Evolutionary conservation across 169 alveolate genomes (phyloP), one percentile per base, ranked within the genome.

Genomic region (Perkinsus marinus): DNA sequence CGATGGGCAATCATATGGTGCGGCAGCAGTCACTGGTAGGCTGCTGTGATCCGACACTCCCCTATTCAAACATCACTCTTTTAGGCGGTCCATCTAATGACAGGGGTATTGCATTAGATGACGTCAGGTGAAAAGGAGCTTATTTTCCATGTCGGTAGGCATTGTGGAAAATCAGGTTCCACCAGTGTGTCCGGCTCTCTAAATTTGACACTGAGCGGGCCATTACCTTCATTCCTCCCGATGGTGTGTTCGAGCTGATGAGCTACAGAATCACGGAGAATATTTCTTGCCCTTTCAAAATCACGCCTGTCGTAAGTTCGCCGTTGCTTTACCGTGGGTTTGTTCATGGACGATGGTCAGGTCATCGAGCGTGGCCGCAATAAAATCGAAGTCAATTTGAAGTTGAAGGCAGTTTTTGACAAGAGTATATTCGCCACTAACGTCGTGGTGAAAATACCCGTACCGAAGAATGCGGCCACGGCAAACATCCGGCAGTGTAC

Each of bases 181-280:
- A 97, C 94, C 96, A 96, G 94, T 97, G 98, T 92, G 98, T 97
- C 0, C 95, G 97, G 69, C 94, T 98, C 89, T 95, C 97, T 19
- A 96, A 95, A 92, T 97, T 96, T 94, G 98, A 97, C 94, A 93
- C 95, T 90, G 99, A 98, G 90, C 94, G 98, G 91, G 96, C 98
- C 36, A 97, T 98, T 57, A 96, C 99, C 26, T 98, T 98, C 92
- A 95, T 96, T 46, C 99, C 99, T 7, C 99, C 99, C 43, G 99
- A 98, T 94, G 98, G 98, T 30, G 94, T 93, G 26, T 98, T 97
- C 93, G 97, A 95, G 92, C 92, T 96, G 30, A 94, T 96, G 96
- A 95, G 97, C 39, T 96, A 96, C 89, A 95, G 99, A 93, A 95
- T 96, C 10, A 95, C 97, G 38, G 98, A 96, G 93, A 97, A 97